phyloP scores from a whole-genome alignment of 305 asterid genomes.

The Lippia alba region DNA sequence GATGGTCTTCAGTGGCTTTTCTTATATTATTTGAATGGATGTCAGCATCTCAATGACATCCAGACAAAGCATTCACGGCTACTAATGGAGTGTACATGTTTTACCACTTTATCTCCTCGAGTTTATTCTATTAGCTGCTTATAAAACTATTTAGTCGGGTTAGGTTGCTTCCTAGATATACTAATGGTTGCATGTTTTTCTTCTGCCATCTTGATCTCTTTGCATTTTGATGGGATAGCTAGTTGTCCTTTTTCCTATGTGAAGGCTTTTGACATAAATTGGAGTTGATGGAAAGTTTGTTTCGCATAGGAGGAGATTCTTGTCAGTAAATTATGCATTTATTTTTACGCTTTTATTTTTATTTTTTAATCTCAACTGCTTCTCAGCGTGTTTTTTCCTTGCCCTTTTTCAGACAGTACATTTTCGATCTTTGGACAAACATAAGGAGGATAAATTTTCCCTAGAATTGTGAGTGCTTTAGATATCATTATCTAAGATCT shows the following conservation, averaged over 20 bases:
- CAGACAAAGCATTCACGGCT: conserved; percentile 4
- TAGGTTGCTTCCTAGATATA: too few relatives aligned
- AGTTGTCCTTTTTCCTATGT: conserved; percentile 10
- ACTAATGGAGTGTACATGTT: background rate
- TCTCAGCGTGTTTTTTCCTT: conserved; percentile 37
- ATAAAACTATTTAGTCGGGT: background rate
- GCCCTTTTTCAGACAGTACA: conserved; percentile 73
- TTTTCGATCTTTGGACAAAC: conserved; percentile 88
- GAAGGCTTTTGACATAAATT: background rate
- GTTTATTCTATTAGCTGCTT: background rate
- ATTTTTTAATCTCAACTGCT: conserved; percentile 44
- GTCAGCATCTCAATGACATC: conserved; percentile 14
- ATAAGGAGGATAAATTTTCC: conserved; percentile 94
- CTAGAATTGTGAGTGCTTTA: conserved; percentile 84
- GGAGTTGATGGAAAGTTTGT: conserved; percentile 3
- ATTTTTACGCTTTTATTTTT: background rate
- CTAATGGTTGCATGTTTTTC: background rate
- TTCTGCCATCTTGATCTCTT: conserved; percentile 6
- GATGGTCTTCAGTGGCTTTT: conserved; percentile 3
- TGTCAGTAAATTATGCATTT: background rate
- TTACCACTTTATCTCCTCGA: conserved; percentile 4
- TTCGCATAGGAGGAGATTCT: background rate
- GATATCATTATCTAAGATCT: background rate
- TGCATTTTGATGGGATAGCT: conserved; percentile 18
- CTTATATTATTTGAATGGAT: background rate